Evolutionary conservation across 2,329 filamentous ascomycete genomes (phyloP).

Genomic region (Botrytis squamosa): DNA sequence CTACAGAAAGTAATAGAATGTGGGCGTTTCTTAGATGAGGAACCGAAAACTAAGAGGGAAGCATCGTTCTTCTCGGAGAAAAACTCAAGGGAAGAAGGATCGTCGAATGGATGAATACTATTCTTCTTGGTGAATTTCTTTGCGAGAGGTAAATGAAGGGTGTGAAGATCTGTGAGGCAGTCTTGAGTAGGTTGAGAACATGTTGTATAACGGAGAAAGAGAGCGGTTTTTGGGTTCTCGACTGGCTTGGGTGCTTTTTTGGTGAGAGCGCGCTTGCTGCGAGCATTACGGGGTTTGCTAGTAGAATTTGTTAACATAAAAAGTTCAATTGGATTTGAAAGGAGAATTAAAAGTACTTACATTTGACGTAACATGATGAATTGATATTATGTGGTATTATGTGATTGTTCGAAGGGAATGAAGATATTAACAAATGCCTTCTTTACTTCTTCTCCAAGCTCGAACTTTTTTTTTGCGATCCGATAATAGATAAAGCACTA

Average conservation of each 20-base stretch:
- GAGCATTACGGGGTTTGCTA: constrained; percentile 74
- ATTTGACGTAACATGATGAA: constrained; percentile 41
- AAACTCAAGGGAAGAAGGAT: constrained; percentile 84
- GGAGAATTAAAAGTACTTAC: constrained; percentile 24
- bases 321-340: neutral
- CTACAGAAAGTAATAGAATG: constrained; percentile 82
- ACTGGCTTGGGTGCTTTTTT: constrained; percentile 84
- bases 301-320: constrained; percentile 15
- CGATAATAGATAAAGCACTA: constrained; percentile 29
- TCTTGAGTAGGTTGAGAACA: constrained; percentile 82
- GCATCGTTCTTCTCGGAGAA: constrained; percentile 96
- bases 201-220: constrained; percentile 85
- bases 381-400: constrained; percentile 24
- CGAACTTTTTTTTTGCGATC: constrained; percentile 23
- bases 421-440: constrained; percentile 23
- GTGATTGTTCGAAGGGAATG: constrained; percentile 15
- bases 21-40: constrained; percentile 90
- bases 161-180: constrained; percentile 79
- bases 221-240: constrained; percentile 86
- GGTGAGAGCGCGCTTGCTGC: constrained; percentile 92
- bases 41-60: constrained; percentile 78
- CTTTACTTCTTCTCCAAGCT: constrained; percentile 24
- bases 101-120: constrained; percentile 90
- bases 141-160: constrained; percentile 78
- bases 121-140: constrained; percentile 98